phyloP scores from a whole-genome alignment of 2,329 filamentous ascomycete species.

The Aspergillus ibericus region DNA sequence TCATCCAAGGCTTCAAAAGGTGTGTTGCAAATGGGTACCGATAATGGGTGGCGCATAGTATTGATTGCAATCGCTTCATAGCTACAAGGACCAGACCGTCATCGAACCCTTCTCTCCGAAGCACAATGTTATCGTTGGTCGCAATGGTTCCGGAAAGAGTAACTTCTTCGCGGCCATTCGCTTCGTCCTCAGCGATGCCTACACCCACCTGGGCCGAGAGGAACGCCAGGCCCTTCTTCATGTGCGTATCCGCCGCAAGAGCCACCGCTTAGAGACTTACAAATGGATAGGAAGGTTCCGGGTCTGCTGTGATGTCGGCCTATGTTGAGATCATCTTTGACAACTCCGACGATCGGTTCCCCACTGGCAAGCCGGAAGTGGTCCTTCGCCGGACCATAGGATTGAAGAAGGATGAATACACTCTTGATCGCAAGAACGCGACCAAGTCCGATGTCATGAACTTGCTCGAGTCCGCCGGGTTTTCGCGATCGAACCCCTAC shows the following conservation, averaged over 20 bases:
- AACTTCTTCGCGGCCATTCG: conserved; percentile 99
- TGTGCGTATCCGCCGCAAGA: conserved; percentile 38
- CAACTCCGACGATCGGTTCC: conserved; percentile 93
- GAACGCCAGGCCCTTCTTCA: conserved; percentile 95
- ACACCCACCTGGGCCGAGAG: conserved; percentile 92
- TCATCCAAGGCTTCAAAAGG: conserved; percentile 99
- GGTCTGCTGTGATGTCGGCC: conserved; percentile 97
- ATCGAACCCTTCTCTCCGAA: conserved; percentile 98
- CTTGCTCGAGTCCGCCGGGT: conserved; percentile 90
- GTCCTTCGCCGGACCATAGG: conserved; percentile 92
- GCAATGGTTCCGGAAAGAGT: conserved; percentile 98
- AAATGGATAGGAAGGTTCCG: conserved; percentile 72
- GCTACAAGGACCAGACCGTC: conserved; percentile 99
- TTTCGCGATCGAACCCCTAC: conserved; percentile 96
- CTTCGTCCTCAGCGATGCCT: conserved; percentile 96
- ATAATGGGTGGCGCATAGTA: conserved; percentile 16
- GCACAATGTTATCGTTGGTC: conserved; percentile 97
- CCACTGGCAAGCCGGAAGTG: conserved; percentile 86
- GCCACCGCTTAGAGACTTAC: conserved; percentile 26
- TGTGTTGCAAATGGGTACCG: conserved; percentile 42
- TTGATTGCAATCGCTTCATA: conserved; percentile 37
- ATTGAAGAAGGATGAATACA: conserved; percentile 97
- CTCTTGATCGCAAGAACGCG: conserved; percentile 92
- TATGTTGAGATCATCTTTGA: conserved; percentile 99
- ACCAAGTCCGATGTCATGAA: conserved; percentile 95